Evolutionary conservation across 371 early-diverging fungal genomes (phyloP).

Genomic region (Blakeslea trispora): DNA sequence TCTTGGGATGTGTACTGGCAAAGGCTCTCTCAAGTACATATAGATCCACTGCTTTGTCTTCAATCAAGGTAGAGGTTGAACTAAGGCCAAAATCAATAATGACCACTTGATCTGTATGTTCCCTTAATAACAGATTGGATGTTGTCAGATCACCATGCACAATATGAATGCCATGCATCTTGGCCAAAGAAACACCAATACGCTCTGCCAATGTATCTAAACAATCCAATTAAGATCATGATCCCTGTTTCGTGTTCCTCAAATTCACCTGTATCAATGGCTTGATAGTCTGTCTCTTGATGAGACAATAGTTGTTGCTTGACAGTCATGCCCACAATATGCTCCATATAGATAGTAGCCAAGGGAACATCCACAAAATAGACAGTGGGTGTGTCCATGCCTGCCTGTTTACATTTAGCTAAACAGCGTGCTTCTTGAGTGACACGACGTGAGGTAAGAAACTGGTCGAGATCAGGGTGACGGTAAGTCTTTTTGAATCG

Average conservation of each 20-base stretch:
- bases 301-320: slow-evolving; percentile 64
- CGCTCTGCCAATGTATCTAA: slow-evolving; percentile 46
- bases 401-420: slow-evolving; percentile 67
- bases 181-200: slow-evolving; percentile 75
- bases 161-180: slow-evolving; percentile 86
- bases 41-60: slow-evolving; percentile 99
- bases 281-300: slow-evolving; percentile 34
- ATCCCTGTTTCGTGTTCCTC: no score
- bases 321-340: slow-evolving; percentile 73
- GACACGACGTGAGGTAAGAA: slow-evolving; percentile 76
- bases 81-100: slow-evolving; percentile 99
- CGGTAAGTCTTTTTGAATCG: slow-evolving; percentile 91
- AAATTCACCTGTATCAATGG: slow-evolving; percentile 40
- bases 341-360: slow-evolving; percentile 86
- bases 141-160: slow-evolving; percentile 99
- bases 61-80: slow-evolving; percentile 79
- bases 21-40: slow-evolving; percentile 98
- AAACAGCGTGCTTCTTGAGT: slow-evolving; percentile 85
- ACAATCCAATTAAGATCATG: no score
- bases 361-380: slow-evolving; percentile 74
- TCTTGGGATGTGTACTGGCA: slow-evolving; percentile 86
- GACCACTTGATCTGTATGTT: slow-evolving; percentile 55
- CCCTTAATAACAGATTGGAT: slow-evolving; percentile 88
- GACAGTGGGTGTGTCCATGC: slow-evolving; percentile 82
- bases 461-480: slow-evolving; percentile 88